Conservation (phyloP, 139 green algal genomes). For the Chlamydomonas applanata region DNA sequence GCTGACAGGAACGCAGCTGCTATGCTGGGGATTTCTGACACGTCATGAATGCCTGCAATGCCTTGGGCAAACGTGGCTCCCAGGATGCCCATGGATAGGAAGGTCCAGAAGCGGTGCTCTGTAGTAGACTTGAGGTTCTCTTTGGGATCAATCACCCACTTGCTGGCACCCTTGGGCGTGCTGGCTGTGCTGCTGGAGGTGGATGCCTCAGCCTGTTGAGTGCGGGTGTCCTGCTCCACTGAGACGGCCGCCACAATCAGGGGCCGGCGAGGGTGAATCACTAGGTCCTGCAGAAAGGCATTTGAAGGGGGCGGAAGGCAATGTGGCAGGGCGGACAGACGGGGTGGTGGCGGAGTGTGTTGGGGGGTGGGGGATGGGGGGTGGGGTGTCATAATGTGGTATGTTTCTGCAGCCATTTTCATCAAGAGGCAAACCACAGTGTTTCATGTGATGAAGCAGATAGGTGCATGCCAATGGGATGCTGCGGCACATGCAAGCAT, state of each 20-base stretch:
- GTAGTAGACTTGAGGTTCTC: constrained; percentile 46
- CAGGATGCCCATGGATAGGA: constrained; percentile 33
- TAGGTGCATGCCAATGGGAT: no score
- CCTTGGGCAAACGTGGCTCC: constrained; percentile 1
- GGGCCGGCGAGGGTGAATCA: no score
- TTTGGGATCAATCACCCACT: constrained; percentile 56
- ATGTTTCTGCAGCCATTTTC: no score
- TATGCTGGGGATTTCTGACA: constrained; percentile 9
- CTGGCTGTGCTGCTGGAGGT: constrained; percentile 6
- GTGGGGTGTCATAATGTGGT: no score
- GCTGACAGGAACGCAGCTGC: constrained; percentile 34
- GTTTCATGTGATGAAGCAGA: no score
- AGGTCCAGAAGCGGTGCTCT: constrained; percentile 56
- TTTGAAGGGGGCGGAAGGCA: no score
- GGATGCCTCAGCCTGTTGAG: neutral
- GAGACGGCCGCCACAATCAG: constrained; percentile 6
- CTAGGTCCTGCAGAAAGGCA: no score
- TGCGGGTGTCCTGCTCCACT: constrained; percentile 6
- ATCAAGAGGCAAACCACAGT: no score
- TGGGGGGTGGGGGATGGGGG: no score
- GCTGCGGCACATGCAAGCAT: no score
- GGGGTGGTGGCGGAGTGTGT: no score
- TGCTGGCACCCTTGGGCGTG: constrained; percentile 13
- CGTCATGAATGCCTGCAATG: constrained; percentile 9
- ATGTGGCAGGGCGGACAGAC: no score